Evolutionary conservation across 768 basidiomycete species (phyloP).

Genomic region (Pisolithus albus): DNA sequence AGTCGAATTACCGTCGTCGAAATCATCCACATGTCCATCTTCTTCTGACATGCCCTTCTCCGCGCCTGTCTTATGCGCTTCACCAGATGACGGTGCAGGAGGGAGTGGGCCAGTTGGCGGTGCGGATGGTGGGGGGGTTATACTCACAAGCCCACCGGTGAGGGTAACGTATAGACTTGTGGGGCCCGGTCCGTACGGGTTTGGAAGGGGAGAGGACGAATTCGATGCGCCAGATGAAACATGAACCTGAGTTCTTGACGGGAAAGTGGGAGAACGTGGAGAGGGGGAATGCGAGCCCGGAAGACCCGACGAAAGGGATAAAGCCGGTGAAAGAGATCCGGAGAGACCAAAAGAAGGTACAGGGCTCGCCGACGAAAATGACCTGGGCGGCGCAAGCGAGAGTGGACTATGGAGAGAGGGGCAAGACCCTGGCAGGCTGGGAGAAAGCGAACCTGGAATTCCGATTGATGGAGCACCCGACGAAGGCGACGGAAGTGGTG

Average conservation of each 20-base stretch:
- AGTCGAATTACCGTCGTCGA: slow-evolving; percentile 15
- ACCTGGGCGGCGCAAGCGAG: neutral
- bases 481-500: slow-evolving; percentile 6
- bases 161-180: neutral
- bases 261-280: slow-evolving; percentile 17
- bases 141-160: neutral
- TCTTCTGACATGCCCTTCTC: neutral
- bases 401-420: slow-evolving; percentile 7
- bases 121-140: slow-evolving; percentile 2
- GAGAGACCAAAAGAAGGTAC: slow-evolving; percentile 1
- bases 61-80: neutral
- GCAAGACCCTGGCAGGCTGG: slow-evolving; percentile 7
- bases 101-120: slow-evolving; percentile 8
- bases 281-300: slow-evolving; percentile 18
- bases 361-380: slow-evolving; percentile 2
- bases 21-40: neutral
- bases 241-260: neutral
- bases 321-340: slow-evolving; percentile 6
- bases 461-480: slow-evolving; percentile 1
- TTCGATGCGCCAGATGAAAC: slow-evolving; percentile 3
- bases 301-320: slow-evolving; percentile 4
- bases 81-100: neutral
- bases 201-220: slow-evolving; percentile 8
- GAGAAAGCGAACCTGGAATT: slow-evolving; percentile 8
- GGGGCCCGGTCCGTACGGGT: neutral